Percentiles rank a stretch among this genome's conserved stretches.
phyloP scores from a whole-genome alignment of 352 stramenopile species.

The Phytophthora fragariaefolia region DNA sequence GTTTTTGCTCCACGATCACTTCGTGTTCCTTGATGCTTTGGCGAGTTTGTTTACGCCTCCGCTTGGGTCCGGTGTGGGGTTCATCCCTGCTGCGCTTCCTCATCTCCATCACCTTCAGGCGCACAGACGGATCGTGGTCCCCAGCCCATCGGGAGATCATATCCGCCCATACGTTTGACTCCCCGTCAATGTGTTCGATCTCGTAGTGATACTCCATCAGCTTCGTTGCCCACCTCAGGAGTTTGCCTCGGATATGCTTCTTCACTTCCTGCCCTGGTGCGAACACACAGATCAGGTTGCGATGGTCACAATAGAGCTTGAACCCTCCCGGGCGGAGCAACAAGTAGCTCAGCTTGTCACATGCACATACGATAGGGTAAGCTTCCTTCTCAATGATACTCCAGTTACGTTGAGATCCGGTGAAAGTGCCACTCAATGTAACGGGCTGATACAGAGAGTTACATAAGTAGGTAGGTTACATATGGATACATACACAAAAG shows the following conservation, averaged over 20 bases:
- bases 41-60: no score
- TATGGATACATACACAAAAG: no score
- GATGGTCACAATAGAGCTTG: slow-evolving; percentile 3
- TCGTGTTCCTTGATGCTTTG: no score
- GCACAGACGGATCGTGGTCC: neutral
- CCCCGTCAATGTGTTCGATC: slow-evolving; percentile 8
- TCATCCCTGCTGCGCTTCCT: neutral
- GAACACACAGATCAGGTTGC: slow-evolving; percentile 10
- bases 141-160: slow-evolving; percentile 17
- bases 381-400: no score
- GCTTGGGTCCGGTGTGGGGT: no score
- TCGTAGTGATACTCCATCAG: slow-evolving; percentile 13
- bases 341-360: slow-evolving; percentile 7
- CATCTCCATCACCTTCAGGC: neutral
- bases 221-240: neutral
- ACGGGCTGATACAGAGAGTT: no score
- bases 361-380: no score
- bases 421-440: no score
- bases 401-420: no score
- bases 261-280: neutral
- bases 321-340: slow-evolving; percentile 1
- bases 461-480: no score
- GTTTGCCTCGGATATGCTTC: slow-evolving; percentile 5
- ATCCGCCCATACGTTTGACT: slow-evolving; percentile 16
- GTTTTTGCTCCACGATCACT: no score